Evolutionary conservation across 176 grass and related monocot species (phyloP).

Genomic region (Juncus inflexus): DNA sequence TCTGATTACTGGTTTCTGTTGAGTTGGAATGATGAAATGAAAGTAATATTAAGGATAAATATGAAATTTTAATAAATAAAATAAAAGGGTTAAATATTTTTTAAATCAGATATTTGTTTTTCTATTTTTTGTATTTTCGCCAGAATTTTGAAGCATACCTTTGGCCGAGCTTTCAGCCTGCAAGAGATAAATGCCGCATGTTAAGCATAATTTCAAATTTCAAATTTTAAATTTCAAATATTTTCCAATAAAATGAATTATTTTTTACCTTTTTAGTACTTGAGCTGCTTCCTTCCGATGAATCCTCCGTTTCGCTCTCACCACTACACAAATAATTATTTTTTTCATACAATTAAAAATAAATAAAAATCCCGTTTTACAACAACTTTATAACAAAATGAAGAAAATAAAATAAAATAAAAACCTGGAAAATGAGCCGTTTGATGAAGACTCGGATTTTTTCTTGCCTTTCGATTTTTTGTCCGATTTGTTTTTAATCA

Average conservation of each 20-base stretch:
- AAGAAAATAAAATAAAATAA: neutral
- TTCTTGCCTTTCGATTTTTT: conserved; percentile 21
- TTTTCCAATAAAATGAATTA: neutral
- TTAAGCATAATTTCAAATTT: neutral
- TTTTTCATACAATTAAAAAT: no score
- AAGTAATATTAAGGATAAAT: no score
- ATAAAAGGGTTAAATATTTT: no score
- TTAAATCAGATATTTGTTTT: no score
- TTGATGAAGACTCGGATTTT: conserved; percentile 24
- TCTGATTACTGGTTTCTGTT: conserved; percentile 14
- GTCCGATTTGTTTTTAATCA: conserved; percentile 22
- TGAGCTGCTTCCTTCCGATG: conserved; percentile 31
- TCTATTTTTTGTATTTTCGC: neutral
- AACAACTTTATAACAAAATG: neutral
- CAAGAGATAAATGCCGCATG: conserved; percentile 9
- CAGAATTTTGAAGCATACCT: conserved; percentile 17
- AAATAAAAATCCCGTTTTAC: neutral
- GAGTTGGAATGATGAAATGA: neutral
- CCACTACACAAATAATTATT: conserved; percentile 14
- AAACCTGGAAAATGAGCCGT: conserved; percentile 18
- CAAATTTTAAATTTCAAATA: conserved; percentile 15
- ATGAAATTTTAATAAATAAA: no score
- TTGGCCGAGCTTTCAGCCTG: conserved; percentile 19
- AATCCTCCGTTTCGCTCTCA: conserved; percentile 26
- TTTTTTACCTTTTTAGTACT: conserved; percentile 13